Base-by-base conservation (phyloP, 176 grass and related monocot species). In the Triticum urartu region DNA sequence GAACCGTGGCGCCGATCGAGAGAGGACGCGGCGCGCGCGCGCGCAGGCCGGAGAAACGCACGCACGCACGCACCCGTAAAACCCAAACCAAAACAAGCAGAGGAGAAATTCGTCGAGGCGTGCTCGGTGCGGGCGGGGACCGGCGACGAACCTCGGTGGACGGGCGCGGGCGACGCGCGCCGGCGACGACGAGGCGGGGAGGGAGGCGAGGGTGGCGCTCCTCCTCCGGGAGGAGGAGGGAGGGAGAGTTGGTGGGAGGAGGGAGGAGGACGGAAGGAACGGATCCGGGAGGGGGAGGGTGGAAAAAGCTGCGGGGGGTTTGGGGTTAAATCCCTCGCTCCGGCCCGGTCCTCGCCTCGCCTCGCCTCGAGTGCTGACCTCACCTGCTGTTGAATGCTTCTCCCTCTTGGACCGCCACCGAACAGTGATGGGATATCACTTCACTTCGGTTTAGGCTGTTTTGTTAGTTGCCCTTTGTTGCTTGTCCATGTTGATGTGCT, bases 371-470 rank as follows among this genome's bases (percentile, higher is more conserved):
- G 78, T 78, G 74, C 24, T 36, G 67, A 8, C 10, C 43, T 48
- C 43, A 76, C 73, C 43, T 7, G 81, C 43, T 14, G 86, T 88
- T 88, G 90, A 88, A 91, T 65, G 71, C 58, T 85, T 85, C 86
- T 25, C 24, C 7, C 52, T n/a, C 11, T 75, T 75, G 4, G 73
- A 13, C 42, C 78, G 11, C 71, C 40, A 47, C 52, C 52, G 2
- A 58, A 58, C 70, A 28, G 10, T 24, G 32, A 79, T 83, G 9
- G 18, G 6, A 8, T 26, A 7, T 26, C 24, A n/a, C 30, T 7
- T 9, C 65, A 20, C 30, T 17, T 35, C 30, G 18, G 54, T 21
- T 59, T 21, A 33, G 26, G 1, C 26, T 30, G 68, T 33, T 77
- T 7, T 13, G n/a, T 25, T 40, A 15, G 58, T 42, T 79, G 38